Conservation (phyloP, 495 filamentous ascomycete species). For the Podospora pseudocomata region DNA sequence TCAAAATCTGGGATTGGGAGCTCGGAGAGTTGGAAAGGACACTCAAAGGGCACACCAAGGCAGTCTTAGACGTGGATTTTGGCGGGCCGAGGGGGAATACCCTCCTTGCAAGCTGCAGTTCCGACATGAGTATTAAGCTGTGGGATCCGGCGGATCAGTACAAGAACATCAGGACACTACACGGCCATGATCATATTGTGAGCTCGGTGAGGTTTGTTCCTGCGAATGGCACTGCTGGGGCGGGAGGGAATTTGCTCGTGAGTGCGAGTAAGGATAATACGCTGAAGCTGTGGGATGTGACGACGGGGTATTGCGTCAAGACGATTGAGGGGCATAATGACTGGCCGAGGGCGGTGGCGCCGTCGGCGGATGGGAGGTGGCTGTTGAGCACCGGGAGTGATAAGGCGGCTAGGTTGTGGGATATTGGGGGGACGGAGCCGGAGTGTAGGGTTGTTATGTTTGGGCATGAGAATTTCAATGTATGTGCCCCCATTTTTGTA, state of each 20-base stretch:
- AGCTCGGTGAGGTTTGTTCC: constrained; percentile 82
- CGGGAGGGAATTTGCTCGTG: constrained; percentile 70
- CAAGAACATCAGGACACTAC: constrained; percentile 86
- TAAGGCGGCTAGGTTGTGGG: constrained; percentile 75
- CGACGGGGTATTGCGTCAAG: constrained; percentile 83
- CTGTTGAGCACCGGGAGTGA: constrained; percentile 76
- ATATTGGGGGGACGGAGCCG: constrained; percentile 55
- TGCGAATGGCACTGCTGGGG: background rate
- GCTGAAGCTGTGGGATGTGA: constrained; percentile 81
- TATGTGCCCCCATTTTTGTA: background rate
- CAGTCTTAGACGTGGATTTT: constrained; percentile 82
- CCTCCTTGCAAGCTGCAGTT: constrained; percentile 77
- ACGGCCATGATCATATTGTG: constrained; percentile 85
- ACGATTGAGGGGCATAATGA: constrained; percentile 70
- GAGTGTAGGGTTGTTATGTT: constrained; percentile 74
- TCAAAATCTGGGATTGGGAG: constrained; percentile 97
- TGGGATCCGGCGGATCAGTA: constrained; percentile 95
- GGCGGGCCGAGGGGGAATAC: constrained; percentile 73
- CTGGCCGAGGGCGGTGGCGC: constrained; percentile 79
- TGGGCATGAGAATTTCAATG: constrained; percentile 69
- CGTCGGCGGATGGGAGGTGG: constrained; percentile 75
- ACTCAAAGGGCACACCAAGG: constrained; percentile 84
- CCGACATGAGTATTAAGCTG: constrained; percentile 85
- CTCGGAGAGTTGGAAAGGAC: constrained; percentile 84
- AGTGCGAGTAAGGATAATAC: constrained; percentile 74